These are phyloP conservation scores for Brassica nigra DNA, from an alignment of 345 rosid genomes.

Conservation along the genomic window DNA sequence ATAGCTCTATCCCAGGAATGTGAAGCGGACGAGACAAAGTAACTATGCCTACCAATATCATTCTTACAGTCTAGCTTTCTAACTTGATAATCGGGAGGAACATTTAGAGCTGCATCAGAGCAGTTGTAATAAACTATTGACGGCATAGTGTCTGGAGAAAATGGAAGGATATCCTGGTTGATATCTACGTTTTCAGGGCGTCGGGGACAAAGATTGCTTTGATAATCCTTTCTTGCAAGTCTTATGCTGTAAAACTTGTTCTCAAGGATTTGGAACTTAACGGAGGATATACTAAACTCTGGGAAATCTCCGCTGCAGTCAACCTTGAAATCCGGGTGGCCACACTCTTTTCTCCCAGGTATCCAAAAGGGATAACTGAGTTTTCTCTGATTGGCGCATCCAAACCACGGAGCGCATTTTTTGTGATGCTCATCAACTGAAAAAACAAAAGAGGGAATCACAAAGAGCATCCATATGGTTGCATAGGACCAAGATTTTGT, in stretches of 20 bases:
- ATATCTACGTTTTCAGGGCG: conserved; percentile 9
- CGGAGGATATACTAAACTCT: conserved; percentile 16
- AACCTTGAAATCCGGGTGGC: conserved; percentile 43
- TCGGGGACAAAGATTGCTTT: neutral
- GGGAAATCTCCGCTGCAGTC: conserved; percentile 23
- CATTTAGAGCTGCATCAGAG: fast-evolving
- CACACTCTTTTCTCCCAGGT: conserved; percentile 33
- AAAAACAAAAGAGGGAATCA: conserved; percentile 6
- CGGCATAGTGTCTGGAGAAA: neutral
- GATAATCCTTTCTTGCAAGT: neutral
- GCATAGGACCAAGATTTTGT: neutral
- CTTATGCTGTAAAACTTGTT: neutral
- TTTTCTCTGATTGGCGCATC: neutral
- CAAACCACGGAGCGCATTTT: fast-evolving
- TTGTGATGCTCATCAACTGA: conserved; percentile 7
- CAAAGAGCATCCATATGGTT: conserved; percentile 16
- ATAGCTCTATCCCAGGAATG: neutral
- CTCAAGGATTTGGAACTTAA: conserved; percentile 38
- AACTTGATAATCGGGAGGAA: neutral
- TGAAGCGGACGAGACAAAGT: neutral
- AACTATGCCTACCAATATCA: neutral
- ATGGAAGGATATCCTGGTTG: neutral
- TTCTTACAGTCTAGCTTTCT: neutral
- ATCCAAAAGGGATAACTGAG: conserved; percentile 44
- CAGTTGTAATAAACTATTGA: conserved; percentile 41